Evolutionary conservation across 345 rosid genomes (phyloP), one percentile per base, ranked within the genome.

Genomic region (Gossypium australe): DNA sequence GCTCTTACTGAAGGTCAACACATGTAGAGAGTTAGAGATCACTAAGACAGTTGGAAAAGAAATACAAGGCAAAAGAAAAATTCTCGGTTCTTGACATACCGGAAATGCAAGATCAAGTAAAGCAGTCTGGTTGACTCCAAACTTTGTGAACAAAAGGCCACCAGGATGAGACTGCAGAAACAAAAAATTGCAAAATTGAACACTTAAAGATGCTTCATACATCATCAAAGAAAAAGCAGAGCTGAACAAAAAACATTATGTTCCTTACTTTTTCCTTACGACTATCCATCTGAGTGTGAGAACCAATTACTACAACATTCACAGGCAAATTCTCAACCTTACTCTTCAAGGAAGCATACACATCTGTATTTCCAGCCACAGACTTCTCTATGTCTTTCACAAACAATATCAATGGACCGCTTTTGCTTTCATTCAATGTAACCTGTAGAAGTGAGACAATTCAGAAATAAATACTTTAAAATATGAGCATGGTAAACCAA

Each of bases 361-460:
- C 92, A 77, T 96, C 99, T 77, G 81, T 85, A 78, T 87, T 93
- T 52, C 94, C 93, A 75, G 77, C 89, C 48, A 91, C 71, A 55
- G 94, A 87, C 82, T 96, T 96, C 83, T 96, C 98, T 75, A 93
- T 83, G 60, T 96, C 99, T 87, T 96, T 96, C 77, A 96, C 74
- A 65, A 96, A 90, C 80, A 96, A 76, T 73, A 96, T 87, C 53
- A 96, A 82, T 29, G 99, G 93, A 47, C 81, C 77, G 70, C 78
- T 83, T 86, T 89, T 92, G 76, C 97, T 86, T 78, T 89, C 97
- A 77, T 80, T 87, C 67, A 74, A 64, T 48, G 87, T 90, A 55
- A 93, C 98, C 99, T 96, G 72, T 29, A 48, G 77, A 80, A 51
- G 79, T 51, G 51, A 77, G 55, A 75, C 64, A 62, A 48, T 57